Percentiles rank a stretch among this genome's conserved stretches.
phyloP scores from a whole-genome alignment of 1,139 yeast species.

The Candida albicans region DNA sequence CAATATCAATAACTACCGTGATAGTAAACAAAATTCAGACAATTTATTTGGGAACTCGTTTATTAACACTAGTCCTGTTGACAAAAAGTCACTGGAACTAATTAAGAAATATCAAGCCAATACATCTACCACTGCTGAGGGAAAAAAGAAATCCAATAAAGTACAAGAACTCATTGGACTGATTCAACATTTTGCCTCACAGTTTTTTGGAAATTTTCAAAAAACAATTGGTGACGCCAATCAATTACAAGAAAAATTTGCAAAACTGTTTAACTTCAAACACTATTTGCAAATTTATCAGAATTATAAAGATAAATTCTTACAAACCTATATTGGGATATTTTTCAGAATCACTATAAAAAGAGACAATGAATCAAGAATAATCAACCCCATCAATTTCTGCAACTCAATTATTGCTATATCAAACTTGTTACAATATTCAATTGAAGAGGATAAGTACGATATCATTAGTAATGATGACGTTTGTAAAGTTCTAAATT shows the following conservation, averaged over 20 bases:
- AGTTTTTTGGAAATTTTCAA: conserved; percentile 3
- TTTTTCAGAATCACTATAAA: conserved; percentile 49
- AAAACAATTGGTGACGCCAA: conserved; percentile 4
- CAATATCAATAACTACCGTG: conserved; percentile 7
- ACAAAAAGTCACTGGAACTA: conserved; percentile 1
- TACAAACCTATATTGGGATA: conserved; percentile 39
- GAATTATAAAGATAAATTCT: conserved; percentile 15
- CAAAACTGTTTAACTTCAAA: background rate
- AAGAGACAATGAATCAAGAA: conserved; percentile 59
- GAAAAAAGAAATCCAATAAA: too few relatives aligned
- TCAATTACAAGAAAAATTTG: background rate
- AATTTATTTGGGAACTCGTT: conserved; percentile 38
- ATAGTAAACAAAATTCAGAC: conserved; percentile 4
- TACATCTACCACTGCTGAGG: too few relatives aligned
- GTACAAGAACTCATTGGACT: too few relatives aligned
- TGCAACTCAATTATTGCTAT: conserved; percentile 68
- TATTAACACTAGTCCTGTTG: conserved; percentile 3
- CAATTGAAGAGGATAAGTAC: conserved; percentile 63
- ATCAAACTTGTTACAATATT: conserved; percentile 56
- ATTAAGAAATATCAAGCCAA: conserved; percentile 3
- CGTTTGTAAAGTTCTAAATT: conserved; percentile 57
- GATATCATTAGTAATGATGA: conserved; percentile 51
- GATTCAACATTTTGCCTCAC: background rate
- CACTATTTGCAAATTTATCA: conserved; percentile 1
- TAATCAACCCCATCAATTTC: conserved; percentile 56